Percentiles rank a stretch among this genome's conserved stretches.
Conservation (phyloP, 768 basidiomycete species). For the Phylloporus sp. region DNA sequence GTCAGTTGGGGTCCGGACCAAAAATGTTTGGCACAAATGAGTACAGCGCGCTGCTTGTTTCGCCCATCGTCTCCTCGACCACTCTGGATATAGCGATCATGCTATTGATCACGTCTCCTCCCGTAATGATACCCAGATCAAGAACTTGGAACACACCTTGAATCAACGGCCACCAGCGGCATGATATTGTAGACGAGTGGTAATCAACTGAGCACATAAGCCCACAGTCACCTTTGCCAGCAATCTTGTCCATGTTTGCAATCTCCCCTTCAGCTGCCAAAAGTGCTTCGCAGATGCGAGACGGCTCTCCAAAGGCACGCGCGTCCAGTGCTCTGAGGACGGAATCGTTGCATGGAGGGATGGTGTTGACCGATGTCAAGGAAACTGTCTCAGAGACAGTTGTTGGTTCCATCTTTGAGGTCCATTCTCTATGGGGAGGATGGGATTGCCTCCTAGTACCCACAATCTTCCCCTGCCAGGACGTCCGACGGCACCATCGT, state of each 20-base stretch:
- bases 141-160: slow-evolving; percentile 60
- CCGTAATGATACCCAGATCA: slow-evolving; percentile 49
- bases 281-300: slow-evolving; percentile 52
- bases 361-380: slow-evolving; percentile 10
- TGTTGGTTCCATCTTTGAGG: slow-evolving; percentile 41
- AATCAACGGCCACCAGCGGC: neutral
- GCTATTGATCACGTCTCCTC: slow-evolving; percentile 58
- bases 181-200: neutral
- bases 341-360: slow-evolving; percentile 1
- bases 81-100: slow-evolving; percentile 66
- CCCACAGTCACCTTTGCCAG: slow-evolving; percentile 84
- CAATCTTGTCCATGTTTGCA: slow-evolving; percentile 84
- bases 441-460: slow-evolving; percentile 52
- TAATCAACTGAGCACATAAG: slow-evolving; percentile 57
- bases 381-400: slow-evolving; percentile 11
- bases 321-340: slow-evolving; percentile 40
- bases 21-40: slow-evolving; percentile 52
- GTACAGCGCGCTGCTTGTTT: slow-evolving; percentile 86
- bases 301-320: slow-evolving; percentile 50
- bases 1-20: neutral
- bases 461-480: slow-evolving; percentile 78
- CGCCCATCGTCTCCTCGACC: slow-evolving; percentile 84
- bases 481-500: slow-evolving; percentile 83
- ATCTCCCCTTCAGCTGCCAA: slow-evolving; percentile 83
- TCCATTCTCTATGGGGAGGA: slow-evolving; percentile 57